Evolutionary conservation across 331 rosid species (phyloP).

Genomic region (Acacia concinna): DNA sequence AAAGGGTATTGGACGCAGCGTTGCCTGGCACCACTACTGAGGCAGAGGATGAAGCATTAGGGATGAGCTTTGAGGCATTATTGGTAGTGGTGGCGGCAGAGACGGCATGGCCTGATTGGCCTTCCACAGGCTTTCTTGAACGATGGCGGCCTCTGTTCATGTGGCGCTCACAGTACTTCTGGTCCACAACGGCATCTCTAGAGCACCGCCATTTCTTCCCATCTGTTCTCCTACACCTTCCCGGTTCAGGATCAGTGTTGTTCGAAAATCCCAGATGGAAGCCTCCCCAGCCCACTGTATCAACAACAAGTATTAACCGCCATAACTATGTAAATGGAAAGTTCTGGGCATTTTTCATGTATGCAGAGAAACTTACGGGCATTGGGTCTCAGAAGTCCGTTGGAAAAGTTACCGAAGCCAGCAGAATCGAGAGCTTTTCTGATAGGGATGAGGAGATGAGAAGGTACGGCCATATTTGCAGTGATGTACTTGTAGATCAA

Average conservation of each 20-base stretch:
- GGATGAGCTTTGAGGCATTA: conserved; percentile 38
- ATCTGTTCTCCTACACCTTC: conserved; percentile 95
- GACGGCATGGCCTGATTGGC: conserved; percentile 83
- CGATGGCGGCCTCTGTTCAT: conserved; percentile 99
- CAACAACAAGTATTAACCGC: background rate
- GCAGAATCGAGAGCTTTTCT: conserved; percentile 78
- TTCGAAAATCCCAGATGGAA: conserved; percentile 84
- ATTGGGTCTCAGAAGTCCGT: conserved; percentile 67
- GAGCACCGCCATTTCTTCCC: conserved; percentile 99
- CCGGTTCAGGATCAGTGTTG: conserved; percentile 94
- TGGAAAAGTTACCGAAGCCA: conserved; percentile 52
- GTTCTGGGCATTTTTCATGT: background rate
- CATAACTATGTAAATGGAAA: background rate
- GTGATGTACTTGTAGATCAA: conserved; percentile 86
- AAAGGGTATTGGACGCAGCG: conserved; percentile 46
- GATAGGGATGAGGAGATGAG: conserved; percentile 76
- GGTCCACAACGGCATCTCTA: conserved; percentile 95
- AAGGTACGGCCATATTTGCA: conserved; percentile 72
- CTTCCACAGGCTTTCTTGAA: conserved; percentile 99
- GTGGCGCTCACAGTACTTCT: conserved; percentile 93
- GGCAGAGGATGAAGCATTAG: conserved; percentile 42
- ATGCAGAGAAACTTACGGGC: conserved; percentile 46
- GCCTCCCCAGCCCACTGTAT: conserved; percentile 83
- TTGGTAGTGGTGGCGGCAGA: conserved; percentile 35
- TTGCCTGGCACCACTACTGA: conserved; percentile 41